Conservation (phyloP, 2,329 filamentous ascomycete species). For the Hawksworthiomyces lignivorus region DNA sequence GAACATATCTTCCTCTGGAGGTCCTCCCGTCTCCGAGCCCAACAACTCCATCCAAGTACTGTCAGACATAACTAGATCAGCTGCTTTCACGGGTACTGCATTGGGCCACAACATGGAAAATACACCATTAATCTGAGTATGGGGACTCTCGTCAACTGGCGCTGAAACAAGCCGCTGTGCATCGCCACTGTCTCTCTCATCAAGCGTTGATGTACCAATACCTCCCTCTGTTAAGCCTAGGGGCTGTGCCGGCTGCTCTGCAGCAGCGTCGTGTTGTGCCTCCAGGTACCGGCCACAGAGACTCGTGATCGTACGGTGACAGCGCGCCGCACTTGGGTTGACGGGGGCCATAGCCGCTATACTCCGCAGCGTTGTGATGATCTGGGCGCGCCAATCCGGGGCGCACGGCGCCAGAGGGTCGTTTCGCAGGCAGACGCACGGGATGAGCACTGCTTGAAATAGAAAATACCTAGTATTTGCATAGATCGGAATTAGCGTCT, state of each 20-base stretch:
- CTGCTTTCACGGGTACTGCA: slow-evolving; percentile 27
- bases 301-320: slow-evolving; percentile 31
- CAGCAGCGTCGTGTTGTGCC: neutral
- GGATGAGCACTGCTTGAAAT: slow-evolving; percentile 41
- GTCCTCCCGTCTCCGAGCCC: too few species aligned
- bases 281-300: slow-evolving; percentile 32
- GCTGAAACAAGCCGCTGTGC: too few species aligned
- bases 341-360: slow-evolving; percentile 28
- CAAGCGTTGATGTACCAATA: too few species aligned
- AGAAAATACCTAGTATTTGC: slow-evolving; percentile 29
- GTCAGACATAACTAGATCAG: slow-evolving; percentile 30
- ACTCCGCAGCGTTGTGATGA: slow-evolving; percentile 28
- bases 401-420: slow-evolving; percentile 28
- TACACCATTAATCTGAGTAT: slow-evolving; percentile 34
- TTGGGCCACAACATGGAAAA: slow-evolving; percentile 41
- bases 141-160: slow-evolving; percentile 29
- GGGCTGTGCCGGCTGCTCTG: neutral
- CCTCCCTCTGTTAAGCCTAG: neutral
- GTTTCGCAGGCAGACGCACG: slow-evolving; percentile 38
- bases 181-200: too few species aligned
- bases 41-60: slow-evolving; percentile 31
- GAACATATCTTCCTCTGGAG: too few species aligned
- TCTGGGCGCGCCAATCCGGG: slow-evolving; percentile 32
- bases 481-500: too few species aligned
- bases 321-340: slow-evolving; percentile 34